Evolutionary conservation across 768 basidiomycete genomes (phyloP).

Genomic region (Suillus lakei): DNA sequence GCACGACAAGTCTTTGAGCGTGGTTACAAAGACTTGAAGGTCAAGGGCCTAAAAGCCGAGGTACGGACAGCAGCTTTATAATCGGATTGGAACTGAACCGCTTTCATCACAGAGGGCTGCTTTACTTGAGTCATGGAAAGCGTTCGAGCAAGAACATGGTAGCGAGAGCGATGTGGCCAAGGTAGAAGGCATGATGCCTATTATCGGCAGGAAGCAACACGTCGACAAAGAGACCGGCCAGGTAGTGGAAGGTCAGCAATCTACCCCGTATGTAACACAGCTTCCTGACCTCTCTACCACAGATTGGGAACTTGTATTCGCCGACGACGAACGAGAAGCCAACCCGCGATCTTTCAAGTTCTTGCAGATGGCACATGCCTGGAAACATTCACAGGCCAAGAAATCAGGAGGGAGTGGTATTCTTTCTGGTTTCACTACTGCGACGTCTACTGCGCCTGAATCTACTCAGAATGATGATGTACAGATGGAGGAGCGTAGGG

Average conservation of each 20-base stretch:
- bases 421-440: constrained; percentile 55
- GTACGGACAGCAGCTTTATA: constrained; percentile 46
- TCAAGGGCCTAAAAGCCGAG: constrained; percentile 84
- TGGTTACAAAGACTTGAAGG: constrained; percentile 87
- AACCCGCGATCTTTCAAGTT: constrained; percentile 96
- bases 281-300: constrained; percentile 10
- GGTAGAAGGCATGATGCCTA: constrained; percentile 93
- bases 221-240: constrained; percentile 86
- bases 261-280: background rate
- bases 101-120: constrained; percentile 72
- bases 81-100: background rate
- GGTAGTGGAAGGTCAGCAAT: constrained; percentile 76
- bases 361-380: constrained; percentile 92
- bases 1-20: constrained; percentile 86
- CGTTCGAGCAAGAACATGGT: constrained; percentile 86
- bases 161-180: constrained; percentile 72
- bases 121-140: constrained; percentile 93
- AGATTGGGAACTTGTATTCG: constrained; percentile 97
- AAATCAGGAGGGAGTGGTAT: constrained; percentile 39
- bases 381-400: constrained; percentile 66
- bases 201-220: constrained; percentile 82
- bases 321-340: constrained; percentile 93
- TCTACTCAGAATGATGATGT: constrained; percentile 21
- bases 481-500: constrained; percentile 24
- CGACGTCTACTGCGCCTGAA: constrained; percentile 26